Percentiles rank a stretch among this genome's conserved stretches.
These are phyloP conservation scores for Tanacetum coccineum DNA, from an alignment of 129 eudicot genomes.

Conservation along the genomic window DNA sequence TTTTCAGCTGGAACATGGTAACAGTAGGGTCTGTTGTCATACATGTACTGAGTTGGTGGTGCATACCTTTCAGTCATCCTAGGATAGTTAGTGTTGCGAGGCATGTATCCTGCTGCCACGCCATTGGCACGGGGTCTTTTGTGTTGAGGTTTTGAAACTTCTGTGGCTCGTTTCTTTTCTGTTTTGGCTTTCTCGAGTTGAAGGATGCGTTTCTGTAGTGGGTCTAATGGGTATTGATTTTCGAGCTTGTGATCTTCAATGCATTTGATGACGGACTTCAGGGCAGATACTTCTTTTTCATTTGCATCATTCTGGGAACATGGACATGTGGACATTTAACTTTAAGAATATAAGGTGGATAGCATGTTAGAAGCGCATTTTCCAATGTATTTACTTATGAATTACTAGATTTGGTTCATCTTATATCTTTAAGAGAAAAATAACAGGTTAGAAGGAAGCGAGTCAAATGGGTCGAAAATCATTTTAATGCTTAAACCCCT, in stretches of 20 bases:
- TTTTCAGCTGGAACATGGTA: conserved; percentile 48
- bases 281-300: conserved; percentile 69
- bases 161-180: conserved; percentile 71
- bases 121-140: conserved; percentile 81
- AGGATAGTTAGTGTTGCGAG: conserved; percentile 43
- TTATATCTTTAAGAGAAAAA: too few relatives aligned
- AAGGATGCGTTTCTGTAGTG: conserved; percentile 55
- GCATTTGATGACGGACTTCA: conserved; percentile 74
- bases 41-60: conserved; percentile 50
- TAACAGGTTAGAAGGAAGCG: too few relatives aligned
- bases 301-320: conserved; percentile 52
- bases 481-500: too few relatives aligned
- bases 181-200: conserved; percentile 75
- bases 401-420: too few relatives aligned
- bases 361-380: too few relatives aligned
- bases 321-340: background rate
- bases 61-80: conserved; percentile 49
- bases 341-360: background rate
- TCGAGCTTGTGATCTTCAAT: conserved; percentile 84
- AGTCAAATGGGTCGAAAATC: too few relatives aligned
- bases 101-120: conserved; percentile 32
- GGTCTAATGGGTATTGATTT: conserved; percentile 55
- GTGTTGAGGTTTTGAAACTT: conserved; percentile 67
- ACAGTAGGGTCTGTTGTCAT: conserved; percentile 60
- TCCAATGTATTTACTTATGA: too few relatives aligned